These are phyloP conservation scores for Achaetomiella virescens DNA, from an alignment of 495 filamentous ascomycete genomes.

Conservation along the genomic window DNA sequence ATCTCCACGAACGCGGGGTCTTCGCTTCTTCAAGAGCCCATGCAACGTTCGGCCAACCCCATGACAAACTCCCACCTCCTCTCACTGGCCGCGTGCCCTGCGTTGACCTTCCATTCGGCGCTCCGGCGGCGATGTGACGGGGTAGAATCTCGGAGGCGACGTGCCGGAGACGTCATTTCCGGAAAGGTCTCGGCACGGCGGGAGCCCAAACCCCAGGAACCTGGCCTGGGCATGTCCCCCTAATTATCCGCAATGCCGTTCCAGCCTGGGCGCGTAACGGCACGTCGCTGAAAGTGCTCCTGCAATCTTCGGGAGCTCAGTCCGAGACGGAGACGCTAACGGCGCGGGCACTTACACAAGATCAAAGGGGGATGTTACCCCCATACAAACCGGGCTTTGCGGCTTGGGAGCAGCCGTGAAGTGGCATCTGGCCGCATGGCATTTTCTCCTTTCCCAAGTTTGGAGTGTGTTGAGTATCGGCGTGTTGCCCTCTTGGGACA, in stretches of 20 bases:
- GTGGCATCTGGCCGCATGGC: background rate
- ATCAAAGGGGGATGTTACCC: background rate
- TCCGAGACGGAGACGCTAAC: constrained; percentile 1
- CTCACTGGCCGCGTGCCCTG: background rate
- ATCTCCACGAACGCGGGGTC: background rate
- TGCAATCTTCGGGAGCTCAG: constrained; percentile 15
- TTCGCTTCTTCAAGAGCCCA: background rate
- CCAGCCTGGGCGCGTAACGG: constrained; percentile 2
- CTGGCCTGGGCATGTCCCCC: background rate
- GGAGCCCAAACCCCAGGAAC: constrained; percentile 27
- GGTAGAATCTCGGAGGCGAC: constrained; percentile 14
- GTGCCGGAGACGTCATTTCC: constrained; percentile 21
- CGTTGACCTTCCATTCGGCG: background rate
- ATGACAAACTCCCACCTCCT: background rate
- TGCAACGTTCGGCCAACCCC: background rate
- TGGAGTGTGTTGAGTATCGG: background rate
- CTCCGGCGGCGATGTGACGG: background rate
- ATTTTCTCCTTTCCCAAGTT: background rate
- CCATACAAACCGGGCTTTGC: background rate
- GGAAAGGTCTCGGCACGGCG: constrained; percentile 28
- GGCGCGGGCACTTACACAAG: no score
- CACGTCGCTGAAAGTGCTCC: constrained; percentile 1
- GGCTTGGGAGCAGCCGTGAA: background rate
- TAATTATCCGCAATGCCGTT: constrained; percentile 5
- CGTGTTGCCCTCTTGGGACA: background rate